Percentiles rank a stretch among this genome's conserved stretches.
Conservation (phyloP, 495 filamentous ascomycete genomes). For the Tetracladium setigerum region DNA sequence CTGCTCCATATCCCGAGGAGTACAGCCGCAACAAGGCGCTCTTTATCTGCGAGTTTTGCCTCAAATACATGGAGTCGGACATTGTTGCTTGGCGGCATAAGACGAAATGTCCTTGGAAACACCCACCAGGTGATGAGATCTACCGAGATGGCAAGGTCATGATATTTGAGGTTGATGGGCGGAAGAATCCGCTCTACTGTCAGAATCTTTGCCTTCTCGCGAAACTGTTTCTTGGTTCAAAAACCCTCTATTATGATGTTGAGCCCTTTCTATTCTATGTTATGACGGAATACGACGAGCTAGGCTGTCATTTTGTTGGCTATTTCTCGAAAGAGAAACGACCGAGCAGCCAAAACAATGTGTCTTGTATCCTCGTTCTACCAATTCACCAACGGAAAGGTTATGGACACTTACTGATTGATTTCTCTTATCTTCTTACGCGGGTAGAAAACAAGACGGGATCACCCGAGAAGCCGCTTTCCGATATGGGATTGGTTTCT, state of each 20-base stretch:
- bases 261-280: slow-evolving; percentile 98
- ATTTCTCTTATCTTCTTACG: slow-evolving; percentile 95
- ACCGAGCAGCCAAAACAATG: slow-evolving; percentile 90
- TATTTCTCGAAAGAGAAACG: slow-evolving; percentile 99
- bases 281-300: slow-evolving; percentile 89
- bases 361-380: slow-evolving; percentile 91
- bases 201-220: slow-evolving; percentile 95
- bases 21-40: slow-evolving; percentile 92
- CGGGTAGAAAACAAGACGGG: slow-evolving; percentile 90
- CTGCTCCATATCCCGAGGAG: slow-evolving; percentile 97
- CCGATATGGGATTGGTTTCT: slow-evolving; percentile 94
- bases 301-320: slow-evolving; percentile 94
- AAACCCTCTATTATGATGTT: slow-evolving; percentile 97
- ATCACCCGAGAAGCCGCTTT: slow-evolving; percentile 94
- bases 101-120: slow-evolving; percentile 92
- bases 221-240: slow-evolving; percentile 93
- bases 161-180: slow-evolving; percentile 94
- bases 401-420: slow-evolving; percentile 92
- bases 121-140: slow-evolving; percentile 95
- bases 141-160: slow-evolving; percentile 91
- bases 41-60: slow-evolving; percentile 97
- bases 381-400: slow-evolving; percentile 96
- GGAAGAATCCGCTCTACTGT: slow-evolving; percentile 95
- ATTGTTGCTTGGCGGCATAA: slow-evolving; percentile 97
- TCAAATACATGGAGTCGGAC: slow-evolving; percentile 99